Percentiles rank a stretch among this genome's conserved stretches.
Evolutionary conservation across 2,329 filamentous ascomycete species (phyloP).

Genomic region (Mycocentrospora acerina): DNA sequence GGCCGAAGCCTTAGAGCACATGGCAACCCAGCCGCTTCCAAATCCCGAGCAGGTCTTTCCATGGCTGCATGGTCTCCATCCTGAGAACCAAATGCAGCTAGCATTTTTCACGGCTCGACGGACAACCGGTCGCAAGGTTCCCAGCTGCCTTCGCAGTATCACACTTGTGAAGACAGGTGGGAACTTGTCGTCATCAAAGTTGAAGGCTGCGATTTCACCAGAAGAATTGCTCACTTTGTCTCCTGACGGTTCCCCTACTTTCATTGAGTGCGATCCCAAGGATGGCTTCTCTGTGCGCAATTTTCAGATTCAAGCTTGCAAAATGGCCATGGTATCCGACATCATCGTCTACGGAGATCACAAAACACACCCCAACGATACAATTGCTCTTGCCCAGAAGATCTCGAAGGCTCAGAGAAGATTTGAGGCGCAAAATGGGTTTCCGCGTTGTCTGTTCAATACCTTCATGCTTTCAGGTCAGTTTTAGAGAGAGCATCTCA

Average conservation of each 20-base stretch:
- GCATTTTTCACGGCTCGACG: slow-evolving; percentile 83
- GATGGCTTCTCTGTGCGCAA: slow-evolving; percentile 95
- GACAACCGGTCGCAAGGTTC: slow-evolving; percentile 68
- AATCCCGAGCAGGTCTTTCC: slow-evolving; percentile 87
- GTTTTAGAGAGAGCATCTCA: slow-evolving; percentile 16
- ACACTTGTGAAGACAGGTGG: slow-evolving; percentile 88
- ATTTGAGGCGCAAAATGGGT: slow-evolving; percentile 66
- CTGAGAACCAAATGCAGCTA: slow-evolving; percentile 83
- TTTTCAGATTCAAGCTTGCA: slow-evolving; percentile 93
- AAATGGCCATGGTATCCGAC: slow-evolving; percentile 84
- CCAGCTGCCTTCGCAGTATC: slow-evolving; percentile 75
- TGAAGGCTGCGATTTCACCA: slow-evolving; percentile 85
- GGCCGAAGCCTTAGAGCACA: slow-evolving; percentile 71
- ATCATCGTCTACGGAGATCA: slow-evolving; percentile 89
- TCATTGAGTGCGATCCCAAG: slow-evolving; percentile 79
- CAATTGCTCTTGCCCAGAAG: slow-evolving; percentile 63
- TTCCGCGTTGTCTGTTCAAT: slow-evolving; percentile 67
- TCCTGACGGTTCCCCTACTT: slow-evolving; percentile 56
- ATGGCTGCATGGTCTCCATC: slow-evolving; percentile 92
- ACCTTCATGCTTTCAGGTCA: slow-evolving; percentile 74
- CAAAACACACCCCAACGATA: slow-evolving; percentile 59
- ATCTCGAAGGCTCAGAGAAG: slow-evolving; percentile 75
- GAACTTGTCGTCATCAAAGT: slow-evolving; percentile 68
- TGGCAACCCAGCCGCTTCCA: slow-evolving; percentile 77
- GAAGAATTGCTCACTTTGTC: slow-evolving; percentile 69